phyloP scores from a whole-genome alignment of 495 filamentous ascomycete species.

The Friedmanniomyces simplex region DNA sequence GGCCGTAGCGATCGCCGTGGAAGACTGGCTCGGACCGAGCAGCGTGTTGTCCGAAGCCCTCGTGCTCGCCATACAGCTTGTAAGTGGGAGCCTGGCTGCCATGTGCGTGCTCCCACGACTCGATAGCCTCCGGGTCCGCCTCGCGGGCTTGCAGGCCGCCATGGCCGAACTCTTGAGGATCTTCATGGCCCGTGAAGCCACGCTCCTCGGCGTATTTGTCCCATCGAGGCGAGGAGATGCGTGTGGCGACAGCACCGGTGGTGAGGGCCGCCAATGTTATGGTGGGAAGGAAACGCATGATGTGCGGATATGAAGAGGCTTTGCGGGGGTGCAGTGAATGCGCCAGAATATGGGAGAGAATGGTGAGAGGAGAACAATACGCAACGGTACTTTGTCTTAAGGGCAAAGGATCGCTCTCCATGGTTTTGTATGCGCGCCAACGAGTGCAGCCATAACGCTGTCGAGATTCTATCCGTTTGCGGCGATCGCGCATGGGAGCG shows the following conservation, averaged over 20 bases:
- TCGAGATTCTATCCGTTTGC: neutral
- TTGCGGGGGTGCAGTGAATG: neutral
- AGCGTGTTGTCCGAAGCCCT: neutral
- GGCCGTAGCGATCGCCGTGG: neutral
- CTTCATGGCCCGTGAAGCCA: neutral
- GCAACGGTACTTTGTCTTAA: neutral
- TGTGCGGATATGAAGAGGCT: neutral
- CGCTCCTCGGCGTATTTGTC: slow-evolving; percentile 5
- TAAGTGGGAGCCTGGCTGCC: neutral
- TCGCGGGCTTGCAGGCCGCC: slow-evolving; percentile 1
- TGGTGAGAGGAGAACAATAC: neutral
- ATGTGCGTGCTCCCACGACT: slow-evolving; percentile 1
- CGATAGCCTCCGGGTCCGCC: neutral
- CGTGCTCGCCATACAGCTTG: neutral
- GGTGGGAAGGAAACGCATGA: slow-evolving; percentile 1
- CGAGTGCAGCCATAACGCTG: neutral
- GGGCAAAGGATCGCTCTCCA: neutral
- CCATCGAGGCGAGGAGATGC: neutral
- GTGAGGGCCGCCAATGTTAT: neutral
- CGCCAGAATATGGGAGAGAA: neutral
- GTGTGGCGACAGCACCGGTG: neutral
- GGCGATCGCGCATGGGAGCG: neutral
- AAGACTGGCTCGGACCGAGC: neutral
- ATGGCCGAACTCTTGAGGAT: neutral
- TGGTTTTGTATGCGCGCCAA: neutral